Conservation (phyloP, 225 moss, liverwort and hornwort genomes). For the Neckera pumila region DNA sequence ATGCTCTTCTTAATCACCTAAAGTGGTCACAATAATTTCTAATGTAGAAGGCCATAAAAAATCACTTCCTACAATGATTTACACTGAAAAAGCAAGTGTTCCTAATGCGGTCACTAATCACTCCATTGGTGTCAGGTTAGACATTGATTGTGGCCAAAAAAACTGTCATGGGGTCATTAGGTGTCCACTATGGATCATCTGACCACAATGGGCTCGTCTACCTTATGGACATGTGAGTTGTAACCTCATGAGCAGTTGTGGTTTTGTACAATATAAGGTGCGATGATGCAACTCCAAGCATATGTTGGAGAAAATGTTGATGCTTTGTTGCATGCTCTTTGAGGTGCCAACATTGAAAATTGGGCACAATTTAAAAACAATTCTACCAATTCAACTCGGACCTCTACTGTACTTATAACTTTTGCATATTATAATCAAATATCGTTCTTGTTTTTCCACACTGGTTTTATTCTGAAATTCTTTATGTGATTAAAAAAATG, state of each 20-base stretch:
- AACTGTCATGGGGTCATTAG: too few species aligned
- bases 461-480: rapidly evolving
- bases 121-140: too few species aligned
- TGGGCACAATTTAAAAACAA: rapidly evolving
- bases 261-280: too few species aligned
- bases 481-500: background rate
- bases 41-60: too few species aligned
- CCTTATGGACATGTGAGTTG: background rate
- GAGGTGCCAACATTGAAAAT: background rate
- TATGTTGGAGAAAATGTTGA: background rate
- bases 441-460: rapidly evolving
- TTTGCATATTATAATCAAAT: background rate
- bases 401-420: background rate
- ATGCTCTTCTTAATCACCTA: too few species aligned
- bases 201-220: too few species aligned
- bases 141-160: too few species aligned
- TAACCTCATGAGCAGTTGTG: background rate
- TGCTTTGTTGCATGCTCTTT: background rate
- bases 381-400: background rate
- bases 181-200: too few species aligned
- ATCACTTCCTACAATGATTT: too few species aligned
- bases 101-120: too few species aligned
- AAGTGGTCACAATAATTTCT: too few species aligned
- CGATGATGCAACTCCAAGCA: background rate
- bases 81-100: too few species aligned